phyloP scores from a whole-genome alignment of 106 monocot species.

The Dendrobium huoshanense region DNA sequence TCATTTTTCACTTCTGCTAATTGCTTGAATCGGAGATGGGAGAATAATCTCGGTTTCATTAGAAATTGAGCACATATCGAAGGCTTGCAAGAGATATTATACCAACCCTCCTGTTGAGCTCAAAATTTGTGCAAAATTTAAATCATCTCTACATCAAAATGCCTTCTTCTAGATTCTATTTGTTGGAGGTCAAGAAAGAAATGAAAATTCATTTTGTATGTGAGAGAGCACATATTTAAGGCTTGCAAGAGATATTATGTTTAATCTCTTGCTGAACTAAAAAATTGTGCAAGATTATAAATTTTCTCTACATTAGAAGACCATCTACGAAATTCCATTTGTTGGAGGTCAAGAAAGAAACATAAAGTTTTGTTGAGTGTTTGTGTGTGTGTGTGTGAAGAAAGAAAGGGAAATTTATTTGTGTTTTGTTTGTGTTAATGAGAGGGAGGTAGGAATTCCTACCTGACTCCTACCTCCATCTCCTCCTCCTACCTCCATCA shows the following conservation, averaged over 20 bases:
- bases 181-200: neutral
- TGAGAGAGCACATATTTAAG: neutral
- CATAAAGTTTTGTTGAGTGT: neutral
- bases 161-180: neutral
- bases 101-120: neutral
- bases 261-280: neutral
- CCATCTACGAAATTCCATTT: neutral
- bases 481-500: too few relatives aligned
- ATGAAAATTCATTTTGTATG: neutral
- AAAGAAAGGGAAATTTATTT: neutral
- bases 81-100: constrained; percentile 1
- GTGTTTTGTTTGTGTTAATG: too few relatives aligned
- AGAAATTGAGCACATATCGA: neutral
- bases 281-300: neutral
- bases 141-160: neutral
- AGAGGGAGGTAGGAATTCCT: too few relatives aligned
- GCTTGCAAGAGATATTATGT: neutral
- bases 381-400: too few relatives aligned
- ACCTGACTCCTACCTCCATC: too few relatives aligned
- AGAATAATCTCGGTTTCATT: neutral
- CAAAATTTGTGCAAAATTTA: neutral
- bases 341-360: neutral
- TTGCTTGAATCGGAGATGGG: neutral
- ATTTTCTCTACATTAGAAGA: too few relatives aligned
- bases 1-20: too few relatives aligned